Evolutionary conservation across 805 yeast species (phyloP), one percentile per base, ranked within the genome.

Genomic region (Ogataea dorogensis): DNA sequence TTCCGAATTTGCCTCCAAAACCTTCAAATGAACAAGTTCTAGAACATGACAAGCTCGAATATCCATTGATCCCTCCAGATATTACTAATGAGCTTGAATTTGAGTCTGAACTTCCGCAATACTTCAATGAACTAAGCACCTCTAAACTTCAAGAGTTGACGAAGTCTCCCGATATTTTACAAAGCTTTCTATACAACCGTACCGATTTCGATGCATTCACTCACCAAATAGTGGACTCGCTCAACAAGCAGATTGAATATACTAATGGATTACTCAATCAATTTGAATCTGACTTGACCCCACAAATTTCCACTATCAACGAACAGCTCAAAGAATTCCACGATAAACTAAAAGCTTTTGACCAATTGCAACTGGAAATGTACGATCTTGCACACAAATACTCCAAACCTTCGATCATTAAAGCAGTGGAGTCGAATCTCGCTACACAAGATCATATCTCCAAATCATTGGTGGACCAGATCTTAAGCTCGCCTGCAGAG

Each of bases 231-330:
- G 17, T 69, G 20, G 54, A 55, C 27, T 63, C 59, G 20, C 50
- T 71, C 15, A 70, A 69, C 30, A 53, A 53, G 14, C 58, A 75
- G 22, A 57, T 67, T 8, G 49, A 44, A 7, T 64, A 57, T 23
- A 65, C 75, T 1, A 53, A 58, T 24, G 39, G 40, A 13, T 34
- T 61, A 11, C 55, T 61, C 29, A 30, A 31, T 1, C 31, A 39
- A 11, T 38, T 64, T 16, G 48, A 51, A 12, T 28, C 39, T 8
- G 56, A 59, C n/a, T 25, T 61, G 10, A 30, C 32, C 3, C 41
- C 45, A 0, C 38, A 56, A 7, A 46, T 53, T 14, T 33, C 40
- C 4, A 33, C 36, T 4, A 24, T 64, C 5, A 47, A 51, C 24
- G 24, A 24, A 2, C 59, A 60, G 24, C 40, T 56, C 4, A 25